Conservation (phyloP, 768 basidiomycete genomes). For the Punctularia strigosozonata region DNA sequence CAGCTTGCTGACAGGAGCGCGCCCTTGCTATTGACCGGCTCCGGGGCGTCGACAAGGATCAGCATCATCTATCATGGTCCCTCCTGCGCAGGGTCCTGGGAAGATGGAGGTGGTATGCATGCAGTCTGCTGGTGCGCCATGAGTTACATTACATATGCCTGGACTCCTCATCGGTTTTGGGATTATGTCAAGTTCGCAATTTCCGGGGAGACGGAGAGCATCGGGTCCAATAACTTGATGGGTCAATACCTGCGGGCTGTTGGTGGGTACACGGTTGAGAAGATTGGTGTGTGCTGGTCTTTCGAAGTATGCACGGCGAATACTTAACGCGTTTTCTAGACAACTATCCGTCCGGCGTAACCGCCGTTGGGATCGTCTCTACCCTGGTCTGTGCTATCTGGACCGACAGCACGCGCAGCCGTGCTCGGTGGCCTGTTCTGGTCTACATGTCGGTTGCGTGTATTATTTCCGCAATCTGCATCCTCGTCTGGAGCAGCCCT, state of each 20-base stretch:
- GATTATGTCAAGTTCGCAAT: conserved; percentile 38
- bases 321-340: conserved; percentile 15
- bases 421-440: conserved; percentile 50
- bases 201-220: conserved; percentile 56
- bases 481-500: conserved; percentile 51
- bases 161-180: background rate
- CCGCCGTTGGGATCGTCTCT: conserved; percentile 52
- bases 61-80: conserved; percentile 33
- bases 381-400: conserved; percentile 50
- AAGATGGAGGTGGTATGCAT: conserved; percentile 60
- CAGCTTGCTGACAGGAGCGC: conserved; percentile 33
- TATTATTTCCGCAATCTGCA: conserved; percentile 40
- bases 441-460: conserved; percentile 49
- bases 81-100: conserved; percentile 36
- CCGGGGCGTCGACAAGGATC: conserved; percentile 26
- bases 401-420: conserved; percentile 46
- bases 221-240: conserved; percentile 64
- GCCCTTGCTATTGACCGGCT: conserved; percentile 38
- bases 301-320: background rate
- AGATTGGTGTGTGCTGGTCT: conserved; percentile 31
- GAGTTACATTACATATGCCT: background rate
- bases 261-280: conserved; percentile 50
- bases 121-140: conserved; percentile 42
- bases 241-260: conserved; percentile 58
- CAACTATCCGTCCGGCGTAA: conserved; percentile 52